Base-by-base conservation (phyloP, 495 filamentous ascomycete species). In the Terfezia boudieri region DNA sequence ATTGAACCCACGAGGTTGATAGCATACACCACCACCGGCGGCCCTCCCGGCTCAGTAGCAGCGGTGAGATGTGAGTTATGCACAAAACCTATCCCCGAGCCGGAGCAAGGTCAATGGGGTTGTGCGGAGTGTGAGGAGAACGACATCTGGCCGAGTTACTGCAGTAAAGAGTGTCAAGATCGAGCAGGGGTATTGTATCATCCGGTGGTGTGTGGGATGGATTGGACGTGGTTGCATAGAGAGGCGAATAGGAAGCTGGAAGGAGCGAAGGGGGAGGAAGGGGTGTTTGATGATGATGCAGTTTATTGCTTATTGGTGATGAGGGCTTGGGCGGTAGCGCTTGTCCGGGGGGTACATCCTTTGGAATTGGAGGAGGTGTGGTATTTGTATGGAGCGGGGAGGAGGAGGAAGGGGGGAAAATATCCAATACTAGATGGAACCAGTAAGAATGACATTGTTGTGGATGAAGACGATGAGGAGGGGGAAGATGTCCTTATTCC, bases 301-400 rank as follows among this genome's bases (percentile, higher is more conserved):
- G 74, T 96, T 4, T 90, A 96, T 63, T 74, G 86, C 5, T 70
- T 89, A 5, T 77, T 93, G 0, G 69, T 90, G 8, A 76, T 77
- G 12, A 84, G 92, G 4, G 73, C 86, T 0, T 69, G 95, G 20
- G 89, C 90, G 43, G 83, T 96, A 76, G 76, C 90, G 1, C 74
- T 80, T 32, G 86, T 85, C n/a, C 84, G 88, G 64, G 74, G 79
- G 17, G 66, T 75, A 6, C 84, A 98, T 61, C 85, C 92, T 1
- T 74, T 96, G 12, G 82, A 90, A 1, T 74, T 96, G 0, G 73
- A 74, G 0, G 84, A 94, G 61, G 75, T 92, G 35, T 88, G 88
- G 61, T 94, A 86, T 67, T 87, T 96, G 56, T 96, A 93, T 82
- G 90, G 89, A n/a, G 90, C 64, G 41, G 41, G 41, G 4, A 46